A percentile compares a stretch with the other conserved stretches of the same genome.
Conservation (phyloP, 805 yeast genomes). For the Grigorovia jiainica region DNA sequence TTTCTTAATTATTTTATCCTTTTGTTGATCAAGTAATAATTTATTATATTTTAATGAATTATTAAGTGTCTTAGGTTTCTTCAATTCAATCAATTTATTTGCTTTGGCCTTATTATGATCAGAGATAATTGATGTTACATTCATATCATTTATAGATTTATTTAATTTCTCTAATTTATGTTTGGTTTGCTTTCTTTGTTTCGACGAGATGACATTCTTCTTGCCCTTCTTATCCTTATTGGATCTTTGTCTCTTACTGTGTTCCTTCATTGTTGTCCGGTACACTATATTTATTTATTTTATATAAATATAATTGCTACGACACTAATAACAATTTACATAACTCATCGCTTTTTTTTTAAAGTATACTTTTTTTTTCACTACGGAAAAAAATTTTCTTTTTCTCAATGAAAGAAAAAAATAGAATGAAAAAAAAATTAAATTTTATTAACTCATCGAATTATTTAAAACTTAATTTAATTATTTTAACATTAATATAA, state of each 20-base stretch:
- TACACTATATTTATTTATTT: too few species aligned
- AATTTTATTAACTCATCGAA: too few species aligned
- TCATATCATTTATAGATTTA: constrained; percentile 10
- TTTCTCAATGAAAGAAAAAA: too few species aligned
- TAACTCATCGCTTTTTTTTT: too few species aligned
- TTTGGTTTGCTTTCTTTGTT: constrained; percentile 22
- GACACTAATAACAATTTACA: too few species aligned
- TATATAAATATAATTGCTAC: too few species aligned
- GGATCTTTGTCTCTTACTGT: neutral
- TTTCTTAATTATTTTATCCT: constrained; percentile 19
- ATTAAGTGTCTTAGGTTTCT: neutral
- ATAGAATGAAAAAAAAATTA: too few species aligned
- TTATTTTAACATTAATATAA: too few species aligned
- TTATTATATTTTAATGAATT: constrained; percentile 13
- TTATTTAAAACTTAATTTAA: too few species aligned
- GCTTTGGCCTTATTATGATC: neutral
- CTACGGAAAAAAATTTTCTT: too few species aligned
- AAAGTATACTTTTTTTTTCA: too few species aligned
- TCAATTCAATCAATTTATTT: neutral
- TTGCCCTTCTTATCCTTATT: constrained; percentile 3
- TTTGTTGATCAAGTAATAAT: constrained; percentile 19
- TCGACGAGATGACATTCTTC: constrained; percentile 8
- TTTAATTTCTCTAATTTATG: constrained; percentile 17
- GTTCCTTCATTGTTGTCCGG: neutral
- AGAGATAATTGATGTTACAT: constrained; percentile 1